phyloP scores from a whole-genome alignment of 352 stramenopile genomes.

The Blastocystis sp. region DNA sequence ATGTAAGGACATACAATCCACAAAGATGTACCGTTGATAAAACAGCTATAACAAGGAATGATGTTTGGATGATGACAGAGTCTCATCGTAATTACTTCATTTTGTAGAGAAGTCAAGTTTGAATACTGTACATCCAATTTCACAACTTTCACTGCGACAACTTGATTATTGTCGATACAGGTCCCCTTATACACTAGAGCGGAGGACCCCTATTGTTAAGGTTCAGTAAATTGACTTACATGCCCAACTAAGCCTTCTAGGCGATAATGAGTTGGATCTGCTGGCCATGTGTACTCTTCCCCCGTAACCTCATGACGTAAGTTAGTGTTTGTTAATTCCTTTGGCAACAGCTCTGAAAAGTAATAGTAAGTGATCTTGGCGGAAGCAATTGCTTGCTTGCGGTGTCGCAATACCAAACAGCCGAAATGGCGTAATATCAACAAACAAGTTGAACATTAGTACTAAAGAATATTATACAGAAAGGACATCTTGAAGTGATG shows the following conservation, averaged over 20 bases:
- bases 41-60: conserved; percentile 53
- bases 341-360: too few species aligned
- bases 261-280: conserved; percentile 4
- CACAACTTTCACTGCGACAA: conserved; percentile 57
- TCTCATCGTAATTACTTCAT: conserved; percentile 63
- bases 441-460: not conserved
- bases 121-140: conserved; percentile 31
- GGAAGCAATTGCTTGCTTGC: too few species aligned
- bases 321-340: too few species aligned
- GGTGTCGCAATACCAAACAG: too few species aligned
- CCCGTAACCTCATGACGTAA: too few species aligned
- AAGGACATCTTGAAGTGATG: conserved; percentile 37
- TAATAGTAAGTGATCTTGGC: too few species aligned
- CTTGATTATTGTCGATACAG: conserved; percentile 31
- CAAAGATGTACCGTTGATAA: conserved; percentile 5
- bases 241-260: conserved; percentile 2
- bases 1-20: conserved; percentile 66
- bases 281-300: not conserved
- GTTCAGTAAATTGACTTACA: not conserved
- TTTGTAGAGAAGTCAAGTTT: conserved; percentile 44
- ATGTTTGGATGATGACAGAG: conserved; percentile 65
- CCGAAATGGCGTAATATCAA: not conserved
- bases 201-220: conserved; percentile 14
- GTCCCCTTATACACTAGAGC: conserved; percentile 57
- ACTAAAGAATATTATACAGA: conserved; percentile 27